These are phyloP conservation scores for Pseudogymnoascus sp. DNA, from an alignment of 2,329 filamentous ascomycete genomes.

Conservation along the genomic window DNA sequence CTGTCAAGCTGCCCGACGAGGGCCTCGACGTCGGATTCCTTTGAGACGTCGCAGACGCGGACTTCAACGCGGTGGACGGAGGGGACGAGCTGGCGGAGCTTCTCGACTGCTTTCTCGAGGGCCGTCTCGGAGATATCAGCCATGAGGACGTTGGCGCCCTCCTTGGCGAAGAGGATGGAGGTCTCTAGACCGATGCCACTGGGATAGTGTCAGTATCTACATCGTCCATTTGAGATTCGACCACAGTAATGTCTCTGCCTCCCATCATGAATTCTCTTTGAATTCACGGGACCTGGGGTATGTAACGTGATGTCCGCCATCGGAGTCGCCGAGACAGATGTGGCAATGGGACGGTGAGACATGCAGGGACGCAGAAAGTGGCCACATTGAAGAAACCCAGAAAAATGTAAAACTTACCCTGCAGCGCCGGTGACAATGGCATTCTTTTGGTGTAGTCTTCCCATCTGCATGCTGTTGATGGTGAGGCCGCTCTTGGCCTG, in stretches of 20 bases:
- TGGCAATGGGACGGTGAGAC: neutral
- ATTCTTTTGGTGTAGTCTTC: slow-evolving; percentile 30
- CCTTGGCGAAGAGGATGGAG: slow-evolving; percentile 60
- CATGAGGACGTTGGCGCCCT: slow-evolving; percentile 64
- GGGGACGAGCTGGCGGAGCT: slow-evolving; percentile 51
- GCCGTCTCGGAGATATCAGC: slow-evolving; percentile 59
- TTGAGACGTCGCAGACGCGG: slow-evolving; percentile 56
- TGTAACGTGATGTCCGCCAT: neutral
- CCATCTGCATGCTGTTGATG: slow-evolving; percentile 30
- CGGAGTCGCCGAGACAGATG: neutral
- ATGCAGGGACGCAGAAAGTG: neutral
- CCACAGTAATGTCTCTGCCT: neutral
- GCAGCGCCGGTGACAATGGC: slow-evolving; percentile 59
- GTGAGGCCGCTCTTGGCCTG: slow-evolving; percentile 15
- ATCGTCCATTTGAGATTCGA: neutral
- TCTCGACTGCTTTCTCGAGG: slow-evolving; percentile 52
- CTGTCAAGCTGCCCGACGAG: slow-evolving; percentile 54
- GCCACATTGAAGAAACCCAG: slow-evolving; percentile 1
- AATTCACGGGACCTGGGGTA: neutral
- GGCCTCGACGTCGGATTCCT: slow-evolving; percentile 55
- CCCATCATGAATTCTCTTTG: neutral
- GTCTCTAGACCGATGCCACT: slow-evolving; percentile 71
- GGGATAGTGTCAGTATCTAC: neutral
- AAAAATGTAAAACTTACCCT: slow-evolving; percentile 42
- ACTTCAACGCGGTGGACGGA: slow-evolving; percentile 42